Percentiles rank a stretch among this genome's conserved stretches.
Conservation (phyloP, 176 grass and related monocot species). For the Juncus inflexus region DNA sequence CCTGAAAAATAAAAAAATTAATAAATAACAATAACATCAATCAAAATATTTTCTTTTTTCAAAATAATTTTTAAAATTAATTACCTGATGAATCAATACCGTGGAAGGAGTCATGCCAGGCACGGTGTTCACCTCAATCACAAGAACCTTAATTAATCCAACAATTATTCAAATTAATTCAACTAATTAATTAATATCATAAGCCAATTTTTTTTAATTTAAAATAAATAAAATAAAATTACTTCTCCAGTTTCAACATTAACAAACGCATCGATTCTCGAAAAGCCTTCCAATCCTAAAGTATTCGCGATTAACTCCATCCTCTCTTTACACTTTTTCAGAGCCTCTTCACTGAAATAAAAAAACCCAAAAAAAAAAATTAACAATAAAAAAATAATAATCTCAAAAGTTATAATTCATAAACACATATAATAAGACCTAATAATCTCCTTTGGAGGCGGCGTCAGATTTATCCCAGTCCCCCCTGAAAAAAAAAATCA, state of each 20-base stretch:
- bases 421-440: slow-evolving; percentile 29
- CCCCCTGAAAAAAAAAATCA: slow-evolving; percentile 57
- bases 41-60: not conserved
- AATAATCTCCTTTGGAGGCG: slow-evolving; percentile 76
- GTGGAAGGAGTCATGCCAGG: slow-evolving; percentile 96
- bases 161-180: not conserved
- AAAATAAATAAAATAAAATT: slow-evolving; percentile 3
- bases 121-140: slow-evolving; percentile 89
- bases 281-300: slow-evolving; percentile 78
- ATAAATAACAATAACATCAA: not conserved
- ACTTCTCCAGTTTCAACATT: slow-evolving; percentile 73
- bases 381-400: slow-evolving; percentile 10
- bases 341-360: slow-evolving; percentile 47
- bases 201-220: not conserved
- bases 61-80: not conserved
- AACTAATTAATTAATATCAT: not conserved
- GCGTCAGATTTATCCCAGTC: slow-evolving; percentile 94
- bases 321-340: slow-evolving; percentile 55
- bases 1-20: slow-evolving; percentile 33
- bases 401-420: not conserved
- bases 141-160: slow-evolving; percentile 45
- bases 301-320: slow-evolving; percentile 63
- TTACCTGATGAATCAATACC: slow-evolving; percentile 86
- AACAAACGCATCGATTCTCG: slow-evolving; percentile 81
- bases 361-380: not conserved